Conservation (phyloP, 306 rosid genomes). For the Lablab purpureus region DNA sequence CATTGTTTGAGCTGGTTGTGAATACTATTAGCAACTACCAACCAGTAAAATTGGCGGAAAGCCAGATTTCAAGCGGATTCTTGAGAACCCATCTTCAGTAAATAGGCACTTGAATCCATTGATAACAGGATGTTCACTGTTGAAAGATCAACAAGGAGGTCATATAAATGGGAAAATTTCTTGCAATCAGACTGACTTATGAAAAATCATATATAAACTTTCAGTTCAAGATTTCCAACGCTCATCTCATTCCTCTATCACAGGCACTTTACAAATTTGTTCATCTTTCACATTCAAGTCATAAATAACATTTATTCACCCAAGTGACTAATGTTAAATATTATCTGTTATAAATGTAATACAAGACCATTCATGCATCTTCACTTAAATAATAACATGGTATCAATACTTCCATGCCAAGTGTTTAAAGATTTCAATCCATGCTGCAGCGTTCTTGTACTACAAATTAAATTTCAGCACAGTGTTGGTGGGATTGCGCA, state of each 20-base stretch:
- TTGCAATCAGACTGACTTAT: neutral
- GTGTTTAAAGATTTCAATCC: neutral
- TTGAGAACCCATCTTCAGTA: conserved; percentile 67
- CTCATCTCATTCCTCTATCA: conserved; percentile 21
- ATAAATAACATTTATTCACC: neutral
- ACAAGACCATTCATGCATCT: neutral
- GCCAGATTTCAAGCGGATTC: conserved; percentile 53
- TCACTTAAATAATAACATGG: neutral
- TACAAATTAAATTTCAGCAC: neutral
- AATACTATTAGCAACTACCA: conserved; percentile 10
- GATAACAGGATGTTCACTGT: conserved; percentile 73
- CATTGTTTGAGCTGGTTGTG: conserved; percentile 28
- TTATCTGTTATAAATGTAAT: neutral
- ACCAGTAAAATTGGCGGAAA: conserved; percentile 78
- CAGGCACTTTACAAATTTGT: too few species aligned
- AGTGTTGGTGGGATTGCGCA: neutral
- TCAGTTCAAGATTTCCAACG: conserved; percentile 12
- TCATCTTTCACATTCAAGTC: too few species aligned
- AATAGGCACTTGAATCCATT: conserved; percentile 84
- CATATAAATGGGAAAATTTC: neutral
- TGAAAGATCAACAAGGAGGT: conserved; percentile 33
- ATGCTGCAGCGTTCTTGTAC: neutral
- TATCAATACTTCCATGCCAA: neutral
- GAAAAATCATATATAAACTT: conserved; percentile 9
- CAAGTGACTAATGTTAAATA: neutral